Base-by-base conservation (phyloP, 768 basidiomycete genomes). In the Psilocybe subaeruginosa region DNA sequence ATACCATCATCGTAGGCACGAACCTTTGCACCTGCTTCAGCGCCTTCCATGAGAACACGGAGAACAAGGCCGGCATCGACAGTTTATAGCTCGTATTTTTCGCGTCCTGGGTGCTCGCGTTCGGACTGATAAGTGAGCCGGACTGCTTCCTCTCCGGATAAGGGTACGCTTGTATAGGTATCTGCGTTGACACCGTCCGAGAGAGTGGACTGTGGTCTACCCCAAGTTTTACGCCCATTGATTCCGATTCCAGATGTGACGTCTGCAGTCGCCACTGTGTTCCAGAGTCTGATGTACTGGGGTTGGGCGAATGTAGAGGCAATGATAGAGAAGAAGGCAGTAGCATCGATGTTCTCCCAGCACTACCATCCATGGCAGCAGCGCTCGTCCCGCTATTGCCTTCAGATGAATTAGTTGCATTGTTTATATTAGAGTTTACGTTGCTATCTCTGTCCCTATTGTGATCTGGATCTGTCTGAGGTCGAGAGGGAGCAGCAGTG, bases 1-100 rank as follows among this genome's bases (percentile, higher is more conserved):
- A 68, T 3, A 68, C 55, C 54, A 65, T 62, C 67, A 70, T 70
- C 2, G 69, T 70, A 4, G 69, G 69, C 7, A 70, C 64, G 2
- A 70, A 60, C 35, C 29, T 62, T 7, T 60, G 50, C 30, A 70
- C 62, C 30, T 66, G 58, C 17, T 45, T 30, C 14, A 63, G 29
- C 39, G 57, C 55, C n/a, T 35, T 52, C 64, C 64, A 63, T 1
- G 61, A 62, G 30, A 62, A 62, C 31, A 61, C 8, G 12, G 46
- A 53, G 19, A 51, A 56, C 14, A 43, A 16, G 14, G 43, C 19
- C 30, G 16, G 55, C 16, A 23, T 8, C 16, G 35, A 54, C 4
- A n/a, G 11, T 43, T 6, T n/a, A 43, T 43, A 43, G 11, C 14
- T n/a, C n/a, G 11, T 43, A 16, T 43, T 16, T 12, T 43, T 43